Base-by-base conservation (phyloP, 1,139 yeast species). In the Spathaspora sp. region DNA sequence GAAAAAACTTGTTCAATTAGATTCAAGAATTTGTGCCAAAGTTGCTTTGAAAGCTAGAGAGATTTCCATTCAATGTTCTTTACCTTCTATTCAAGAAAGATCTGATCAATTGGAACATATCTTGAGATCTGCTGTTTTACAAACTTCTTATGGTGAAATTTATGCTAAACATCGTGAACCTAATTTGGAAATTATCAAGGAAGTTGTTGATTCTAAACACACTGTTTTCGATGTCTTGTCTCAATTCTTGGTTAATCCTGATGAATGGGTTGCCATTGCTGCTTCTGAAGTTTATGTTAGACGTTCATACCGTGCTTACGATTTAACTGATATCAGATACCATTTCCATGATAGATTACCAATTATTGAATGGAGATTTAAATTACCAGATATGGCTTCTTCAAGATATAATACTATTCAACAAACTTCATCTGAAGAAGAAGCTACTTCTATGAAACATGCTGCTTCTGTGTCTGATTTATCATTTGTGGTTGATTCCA, bases 21-120 rank as follows among this genome's bases (percentile, higher is more conserved):
- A 91, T 60, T 79, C 93, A 34, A 86, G 97, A 64, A 82, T 89
- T 13, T 84, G 96, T 42, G 93, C 96, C 29, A 93, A 91, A 76
- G 97, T 93, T 45, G 89, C 96, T n/a, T 78, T 93, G 62, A 90
- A 89, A 67, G 97, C 97, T 1, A 84, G 98, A 67, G 99, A 95
- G 71, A 87, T 93, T 53, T 81, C 93, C 60, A 93, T 93, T 59
- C 97, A 91, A 74, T 91, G 97, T 65, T 89, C 98, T 38, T 78
- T 93, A 69, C 99, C 99, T 41, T 90, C 98, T 5, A 85, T 90
- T 54, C 85, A 88, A 67, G 99, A 93, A 72, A 86, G 99, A 72
- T 86, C 96, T 23, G 97, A 91, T 64, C 99, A 95, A 74, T 80
- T 93, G 63, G 98, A 93, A 70, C 98, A 91, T 67, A 93, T 93